These are phyloP conservation scores for Cercis canadensis DNA, from an alignment of 306 rosid genomes.

Conservation along the genomic window DNA sequence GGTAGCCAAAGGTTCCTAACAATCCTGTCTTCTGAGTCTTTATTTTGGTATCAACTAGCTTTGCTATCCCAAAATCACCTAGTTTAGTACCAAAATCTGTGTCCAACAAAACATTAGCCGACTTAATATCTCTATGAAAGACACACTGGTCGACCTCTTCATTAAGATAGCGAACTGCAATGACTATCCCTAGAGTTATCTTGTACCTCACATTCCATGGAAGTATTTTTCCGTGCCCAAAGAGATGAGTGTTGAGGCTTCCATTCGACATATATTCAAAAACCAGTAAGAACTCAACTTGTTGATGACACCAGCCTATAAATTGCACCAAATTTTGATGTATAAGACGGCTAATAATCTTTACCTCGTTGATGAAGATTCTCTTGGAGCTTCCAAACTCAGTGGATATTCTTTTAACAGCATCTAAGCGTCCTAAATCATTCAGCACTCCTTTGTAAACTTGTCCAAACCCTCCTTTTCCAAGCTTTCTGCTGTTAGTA, in stretches of 20 bases:
- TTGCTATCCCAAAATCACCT: slow-evolving; percentile 43
- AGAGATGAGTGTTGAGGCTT: slow-evolving; percentile 40
- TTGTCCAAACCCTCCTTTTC: slow-evolving; percentile 49
- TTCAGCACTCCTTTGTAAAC: slow-evolving; percentile 40
- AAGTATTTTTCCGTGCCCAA: slow-evolving; percentile 12
- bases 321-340: slow-evolving; percentile 36
- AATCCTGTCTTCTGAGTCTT: slow-evolving; percentile 19
- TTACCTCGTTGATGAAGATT: slow-evolving; percentile 31
- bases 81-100: slow-evolving; percentile 38
- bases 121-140: slow-evolving; percentile 41
- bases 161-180: slow-evolving; percentile 39
- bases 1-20: slow-evolving; percentile 32
- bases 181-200: slow-evolving; percentile 32
- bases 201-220: slow-evolving; percentile 33
- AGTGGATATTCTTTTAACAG: slow-evolving; percentile 42
- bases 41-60: slow-evolving; percentile 22
- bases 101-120: slow-evolving; percentile 39
- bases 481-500: slow-evolving; percentile 33
- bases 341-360: slow-evolving; percentile 34
- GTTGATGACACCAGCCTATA: slow-evolving; percentile 39
- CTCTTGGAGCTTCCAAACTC: slow-evolving; percentile 17
- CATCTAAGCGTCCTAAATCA: slow-evolving; percentile 19
- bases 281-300: slow-evolving; percentile 32
- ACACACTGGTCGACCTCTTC: slow-evolving; percentile 40
- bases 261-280: slow-evolving; percentile 38